Evolutionary conservation across 2,329 filamentous ascomycete genomes (phyloP), one percentile per base, ranked within the genome.

Genomic region (Alternaria solani): DNA sequence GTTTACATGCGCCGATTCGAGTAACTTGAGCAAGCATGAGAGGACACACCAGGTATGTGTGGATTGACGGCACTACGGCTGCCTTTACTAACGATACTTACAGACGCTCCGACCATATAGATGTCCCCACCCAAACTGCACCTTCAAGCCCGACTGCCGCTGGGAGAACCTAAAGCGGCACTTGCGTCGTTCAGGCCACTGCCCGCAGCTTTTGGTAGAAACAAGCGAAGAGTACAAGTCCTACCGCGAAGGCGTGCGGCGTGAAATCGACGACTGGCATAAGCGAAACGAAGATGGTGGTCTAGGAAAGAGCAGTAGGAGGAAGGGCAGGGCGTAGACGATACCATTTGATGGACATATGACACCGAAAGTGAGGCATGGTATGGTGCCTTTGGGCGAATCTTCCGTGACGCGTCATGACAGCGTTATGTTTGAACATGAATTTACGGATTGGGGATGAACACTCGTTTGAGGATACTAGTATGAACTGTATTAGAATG

Each of bases 161-260:
- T 79, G 77, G 77, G 76, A 78, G 49, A 77, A 78, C 43, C 70
- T 79, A 4, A 78, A 79, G 57, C 73, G 77, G 7, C 77, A 79
- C 57, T 70, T 79, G 16, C 71, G 76, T 38, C 72, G 75, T 48
- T 75, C 71, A 2, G 70, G 72, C 0, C 78, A 79, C 36, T 79
- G 77, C 43, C 67, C 76, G 0, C 65, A 77, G 54, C 64, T 79
- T 6, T 64, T 79, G 0, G 62, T 74, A 25, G 77, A 78, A 48
- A 62, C 69, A 7, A 75, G 72, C 41, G 69, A 75, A 20, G 74
- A 70, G 55, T 72, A 76, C 55, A 76, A 71, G 54, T n/a, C 60
- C 26, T 79, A 78, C 41, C 59, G 75, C 14, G 75, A 77, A 59
- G 65, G 61, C 38, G 74, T 77, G 6, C 56, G 67, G n/a, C 58